Evolutionary conservation across 139 green algal species (phyloP), one percentile per base, ranked within the genome.

Genomic region (Yamagishiella unicocca): DNA sequence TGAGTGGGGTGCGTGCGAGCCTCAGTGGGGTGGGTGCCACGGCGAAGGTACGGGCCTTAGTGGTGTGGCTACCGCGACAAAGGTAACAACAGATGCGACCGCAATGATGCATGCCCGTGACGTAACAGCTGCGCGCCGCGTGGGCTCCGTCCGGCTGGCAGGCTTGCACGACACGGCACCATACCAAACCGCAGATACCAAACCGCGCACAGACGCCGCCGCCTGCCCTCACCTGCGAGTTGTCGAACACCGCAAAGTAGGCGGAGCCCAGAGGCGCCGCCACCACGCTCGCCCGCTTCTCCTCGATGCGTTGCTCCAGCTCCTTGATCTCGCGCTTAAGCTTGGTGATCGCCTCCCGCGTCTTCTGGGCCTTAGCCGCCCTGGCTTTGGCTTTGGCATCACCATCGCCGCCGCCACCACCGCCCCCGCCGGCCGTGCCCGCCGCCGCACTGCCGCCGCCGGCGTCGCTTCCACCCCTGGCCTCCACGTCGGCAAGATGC

Each of bases 201-300:
- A n/a, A n/a, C n/a, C n/a, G n/a, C n/a, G n/a, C n/a, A n/a, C n/a
- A n/a, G n/a, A n/a, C n/a, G n/a, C n/a, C n/a, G n/a, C n/a, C n/a
- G n/a, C 3, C 21, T 9, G 22, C 37, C 6, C 54, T 21, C 1
- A 73, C 77, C 77, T 73, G 53, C 27, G 77, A 72, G 35, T 27
- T 84, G 77, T 37, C 76, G 79, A 85, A 85, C 27, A 77, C 6
- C 24, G 79, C 79, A 45, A 85, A 85, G 42, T 77, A 85, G 42
- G 62, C 43, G n/a, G 42, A 50, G 22, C 62, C 61, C 2, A 76
- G 4, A 6, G 79, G 79, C 19, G 24, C 64, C 24, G 21, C 35
- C 79, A 85, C 25, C 19, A n/a, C 58, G 27, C 35, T 0, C 17
- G 14, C 62, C 37, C 79, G 79, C 42, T 33, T 62, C 42, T 31